Base-by-base conservation (phyloP, 192 early-diverging fungal species). In the Mortierella hygrophila region DNA sequence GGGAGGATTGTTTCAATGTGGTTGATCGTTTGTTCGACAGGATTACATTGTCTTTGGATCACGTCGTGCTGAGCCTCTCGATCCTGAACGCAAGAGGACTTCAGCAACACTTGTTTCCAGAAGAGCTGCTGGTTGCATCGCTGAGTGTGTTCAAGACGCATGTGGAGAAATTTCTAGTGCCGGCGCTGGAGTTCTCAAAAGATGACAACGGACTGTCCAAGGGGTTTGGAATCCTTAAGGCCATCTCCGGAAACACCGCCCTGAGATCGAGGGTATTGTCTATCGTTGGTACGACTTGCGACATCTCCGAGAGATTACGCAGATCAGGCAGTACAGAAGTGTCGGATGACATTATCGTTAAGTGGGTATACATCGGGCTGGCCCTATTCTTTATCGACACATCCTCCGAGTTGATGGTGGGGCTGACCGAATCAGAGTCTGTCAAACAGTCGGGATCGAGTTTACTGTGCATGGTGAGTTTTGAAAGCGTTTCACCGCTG, bases 301-400 rank as follows among this genome's bases (percentile, higher is more conserved):
- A 81, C 8, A 75, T 81, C 13, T 52, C 75, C 0, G 79, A 81
- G 20, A 70, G 21, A 3, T 72, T 86, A 9, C 38, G 78, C 7
- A 55, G 21, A 6, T 44, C 76, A 3, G 54, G 75, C 10, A 18
- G 26, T 4, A 35, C 32, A 32, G 92, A 91, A 7, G 21, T 91
- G 23, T 90, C 91, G 6, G 92, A 93, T 29, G 69, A 76, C 29
- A 78, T 90, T 32, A 63, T 93, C 8, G 85, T 93, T 35, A 90
- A 88, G n/a, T 42, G 91, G 32, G 80, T 87, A 20, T 93, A 90
- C 63, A 89, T 88, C 35, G 82, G 78, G 38, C 82, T 93, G 42
- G 87, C 85, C 1, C 84, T 91, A 23, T 93, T 92, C 80, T 93
- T 93, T 65, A 83, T 92, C 13, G 89, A 92, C 57, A 68, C 83